Conservation (phyloP, 352 stramenopile species). For the Phytopythium cucurbitacearum region DNA sequence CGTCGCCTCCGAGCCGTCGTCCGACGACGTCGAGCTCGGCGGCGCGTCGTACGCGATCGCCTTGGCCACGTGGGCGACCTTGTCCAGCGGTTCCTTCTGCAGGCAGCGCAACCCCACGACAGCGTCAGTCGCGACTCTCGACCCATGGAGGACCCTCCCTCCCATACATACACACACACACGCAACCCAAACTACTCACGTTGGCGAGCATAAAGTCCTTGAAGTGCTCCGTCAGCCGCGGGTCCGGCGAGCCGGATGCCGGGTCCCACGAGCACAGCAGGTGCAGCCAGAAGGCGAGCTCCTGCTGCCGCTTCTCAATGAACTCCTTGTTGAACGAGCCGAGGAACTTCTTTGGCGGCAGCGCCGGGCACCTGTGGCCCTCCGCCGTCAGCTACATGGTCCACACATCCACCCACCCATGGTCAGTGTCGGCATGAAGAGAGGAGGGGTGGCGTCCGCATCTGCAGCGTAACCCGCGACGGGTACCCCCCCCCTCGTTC, state of each 20-base stretch:
- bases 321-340: constrained; percentile 89
- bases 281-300: constrained; percentile 85
- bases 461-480: neutral
- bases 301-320: constrained; percentile 85
- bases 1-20: constrained; percentile 20
- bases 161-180: constrained; percentile 9
- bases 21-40: constrained; percentile 20
- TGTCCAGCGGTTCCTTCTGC: constrained; percentile 76
- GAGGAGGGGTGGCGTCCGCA: too few species aligned
- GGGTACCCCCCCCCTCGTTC: neutral
- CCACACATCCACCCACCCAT: constrained; percentile 7
- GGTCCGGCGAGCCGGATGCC: constrained; percentile 52
- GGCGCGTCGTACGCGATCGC: constrained; percentile 37
- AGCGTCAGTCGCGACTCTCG: neutral
- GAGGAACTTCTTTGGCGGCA: constrained; percentile 88
- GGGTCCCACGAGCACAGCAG: constrained; percentile 74
- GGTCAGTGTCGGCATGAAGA: neutral
- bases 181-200: constrained; percentile 21
- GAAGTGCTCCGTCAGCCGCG: constrained; percentile 65
- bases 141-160: neutral
- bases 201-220: constrained; percentile 79
- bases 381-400: constrained; percentile 54
- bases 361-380: constrained; percentile 68
- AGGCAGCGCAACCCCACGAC: neutral
- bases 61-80: constrained; percentile 31